Evolutionary conservation across 768 basidiomycete genomes (phyloP).

Genomic region (Psilocybe tampanensis): DNA sequence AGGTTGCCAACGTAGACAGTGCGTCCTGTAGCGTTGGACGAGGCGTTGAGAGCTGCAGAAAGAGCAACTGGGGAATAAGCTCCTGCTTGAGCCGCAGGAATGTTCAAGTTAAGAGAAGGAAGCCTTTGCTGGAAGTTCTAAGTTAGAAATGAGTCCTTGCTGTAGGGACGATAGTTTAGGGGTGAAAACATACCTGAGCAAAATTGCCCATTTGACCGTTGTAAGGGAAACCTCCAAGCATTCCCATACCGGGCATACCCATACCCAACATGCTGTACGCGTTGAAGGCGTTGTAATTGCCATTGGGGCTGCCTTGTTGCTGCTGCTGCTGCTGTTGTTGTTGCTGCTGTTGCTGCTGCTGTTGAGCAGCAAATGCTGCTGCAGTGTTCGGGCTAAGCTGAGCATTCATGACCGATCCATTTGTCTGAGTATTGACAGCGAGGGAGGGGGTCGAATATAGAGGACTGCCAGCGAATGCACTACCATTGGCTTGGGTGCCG

Average conservation of each 20-base stretch:
- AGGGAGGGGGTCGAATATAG: constrained; percentile 77
- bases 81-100: constrained; percentile 65
- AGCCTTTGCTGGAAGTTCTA: constrained; percentile 61
- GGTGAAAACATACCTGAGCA: constrained; percentile 49
- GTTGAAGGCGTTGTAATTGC: constrained; percentile 58
- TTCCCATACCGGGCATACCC: constrained; percentile 75
- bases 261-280: constrained; percentile 81
- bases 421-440: constrained; percentile 63
- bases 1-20: constrained; percentile 98
- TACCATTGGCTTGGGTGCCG: constrained; percentile 46
- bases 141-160: constrained; percentile 3
- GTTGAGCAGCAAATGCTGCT: constrained; percentile 49
- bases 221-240: constrained; percentile 76
- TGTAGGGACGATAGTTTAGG: constrained; percentile 1
- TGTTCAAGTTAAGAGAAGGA: constrained; percentile 65
- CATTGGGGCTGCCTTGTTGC: constrained; percentile 47
- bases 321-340: constrained; percentile 43
- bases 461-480: constrained; percentile 53
- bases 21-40: constrained; percentile 72
- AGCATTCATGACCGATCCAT: constrained; percentile 49
- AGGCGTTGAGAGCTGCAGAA: constrained; percentile 69
- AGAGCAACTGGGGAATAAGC: constrained; percentile 82
- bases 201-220: constrained; percentile 70
- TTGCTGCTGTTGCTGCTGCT: constrained; percentile 49
- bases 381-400: constrained; percentile 75